A percentile compares a stretch with the other conserved stretches of the same genome.
Evolutionary conservation across 352 stramenopile genomes (phyloP).

Genomic region (Phytophthora pseudosyringae): DNA sequence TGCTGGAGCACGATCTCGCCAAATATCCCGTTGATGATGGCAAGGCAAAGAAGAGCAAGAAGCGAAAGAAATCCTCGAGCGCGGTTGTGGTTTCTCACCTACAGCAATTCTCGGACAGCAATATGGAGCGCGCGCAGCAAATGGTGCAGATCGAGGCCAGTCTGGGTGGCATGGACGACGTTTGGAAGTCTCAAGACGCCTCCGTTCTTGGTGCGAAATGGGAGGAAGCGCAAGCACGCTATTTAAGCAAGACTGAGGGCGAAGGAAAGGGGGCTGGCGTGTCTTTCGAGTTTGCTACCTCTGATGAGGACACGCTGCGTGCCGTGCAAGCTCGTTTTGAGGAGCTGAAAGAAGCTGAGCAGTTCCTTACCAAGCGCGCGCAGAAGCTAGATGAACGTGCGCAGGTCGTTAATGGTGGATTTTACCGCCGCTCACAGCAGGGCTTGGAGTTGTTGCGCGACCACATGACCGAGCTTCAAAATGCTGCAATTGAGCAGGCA

Average conservation of each 20-base stretch:
- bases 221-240: constrained; percentile 47
- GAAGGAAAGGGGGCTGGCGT: constrained; percentile 27
- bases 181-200: constrained; percentile 46
- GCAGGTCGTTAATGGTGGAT: constrained; percentile 66
- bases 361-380: constrained; percentile 66
- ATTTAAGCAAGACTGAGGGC: constrained; percentile 38
- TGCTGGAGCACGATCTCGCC: constrained; percentile 72
- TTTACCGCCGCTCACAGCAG: constrained; percentile 55
- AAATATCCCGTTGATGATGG: constrained; percentile 49
- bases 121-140: constrained; percentile 69
- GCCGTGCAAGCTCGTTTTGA: constrained; percentile 66
- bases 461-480: constrained; percentile 52
- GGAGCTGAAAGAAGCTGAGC: constrained; percentile 69
- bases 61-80: constrained; percentile 60
- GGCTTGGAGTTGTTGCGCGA: constrained; percentile 43
- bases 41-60: constrained; percentile 62
- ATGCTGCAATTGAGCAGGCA: constrained; percentile 66
- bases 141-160: constrained; percentile 85
- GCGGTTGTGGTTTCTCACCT: constrained; percentile 33
- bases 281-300: constrained; percentile 53
- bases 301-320: constrained; percentile 49
- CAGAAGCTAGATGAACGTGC: constrained; percentile 81
- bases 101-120: constrained; percentile 62
- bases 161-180: constrained; percentile 40
- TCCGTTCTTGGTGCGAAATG: constrained; percentile 38